A percentile compares a stretch with the other conserved stretches of the same genome.
Evolutionary conservation across 2,329 filamentous ascomycete genomes (phyloP).

Genomic region (Colletotrichum neosansevieriae): DNA sequence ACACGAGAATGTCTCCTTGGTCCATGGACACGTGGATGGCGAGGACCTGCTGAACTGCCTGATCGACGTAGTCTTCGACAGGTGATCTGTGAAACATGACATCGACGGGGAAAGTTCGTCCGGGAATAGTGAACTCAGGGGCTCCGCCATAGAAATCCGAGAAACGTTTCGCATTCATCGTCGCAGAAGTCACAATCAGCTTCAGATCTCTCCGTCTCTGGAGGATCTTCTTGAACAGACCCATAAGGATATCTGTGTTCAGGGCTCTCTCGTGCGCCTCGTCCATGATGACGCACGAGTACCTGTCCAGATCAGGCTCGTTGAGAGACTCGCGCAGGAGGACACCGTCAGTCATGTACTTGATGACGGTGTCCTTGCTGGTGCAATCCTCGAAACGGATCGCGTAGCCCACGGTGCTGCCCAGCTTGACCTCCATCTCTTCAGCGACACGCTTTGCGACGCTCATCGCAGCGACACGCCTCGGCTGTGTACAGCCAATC

Average conservation of each 20-base stretch:
- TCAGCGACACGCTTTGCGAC: slow-evolving; percentile 98
- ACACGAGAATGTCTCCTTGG: slow-evolving; percentile 92
- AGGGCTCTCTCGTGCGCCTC: slow-evolving; percentile 97
- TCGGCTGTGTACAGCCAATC: slow-evolving; percentile 96
- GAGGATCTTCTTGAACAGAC: slow-evolving; percentile 96
- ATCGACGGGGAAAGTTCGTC: slow-evolving; percentile 96
- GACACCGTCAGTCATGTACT: slow-evolving; percentile 99
- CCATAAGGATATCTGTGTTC: slow-evolving; percentile 98
- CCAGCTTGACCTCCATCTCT: slow-evolving; percentile 95
- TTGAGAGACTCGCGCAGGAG: slow-evolving; percentile 92
- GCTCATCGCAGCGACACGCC: slow-evolving; percentile 98
- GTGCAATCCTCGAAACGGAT: slow-evolving; percentile 99
- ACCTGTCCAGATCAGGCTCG: slow-evolving; percentile 92
- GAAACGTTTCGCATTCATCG: slow-evolving; percentile 97
- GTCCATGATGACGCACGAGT: slow-evolving; percentile 99
- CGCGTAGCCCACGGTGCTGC: slow-evolving; percentile 90
- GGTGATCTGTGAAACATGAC: slow-evolving; percentile 95
- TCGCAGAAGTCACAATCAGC: slow-evolving; percentile 96
- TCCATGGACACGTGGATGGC: slow-evolving; percentile 97
- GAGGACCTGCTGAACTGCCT: slow-evolving; percentile 94
- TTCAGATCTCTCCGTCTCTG: slow-evolving; percentile 91
- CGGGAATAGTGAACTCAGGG: slow-evolving; percentile 95
- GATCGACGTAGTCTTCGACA: slow-evolving; percentile 97
- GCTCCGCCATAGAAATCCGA: slow-evolving; percentile 96
- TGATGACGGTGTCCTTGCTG: slow-evolving; percentile 93